A percentile compares a stretch with the other conserved stretches of the same genome.
Conservation (phyloP, 208 protist genomes). For the Paratrypanosoma confusum region DNA sequence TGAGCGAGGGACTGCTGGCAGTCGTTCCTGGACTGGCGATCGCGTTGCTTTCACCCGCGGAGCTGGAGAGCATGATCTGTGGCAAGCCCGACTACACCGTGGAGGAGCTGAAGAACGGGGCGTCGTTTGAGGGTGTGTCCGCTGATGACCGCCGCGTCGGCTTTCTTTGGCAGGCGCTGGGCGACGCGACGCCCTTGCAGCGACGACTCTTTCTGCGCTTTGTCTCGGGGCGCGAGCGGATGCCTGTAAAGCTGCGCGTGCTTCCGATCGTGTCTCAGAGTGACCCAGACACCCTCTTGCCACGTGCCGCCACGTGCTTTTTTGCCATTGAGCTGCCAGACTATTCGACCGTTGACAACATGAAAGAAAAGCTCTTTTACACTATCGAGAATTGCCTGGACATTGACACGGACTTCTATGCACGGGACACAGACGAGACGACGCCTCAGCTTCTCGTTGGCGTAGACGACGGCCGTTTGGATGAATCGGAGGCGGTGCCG, state of each 20-base stretch:
- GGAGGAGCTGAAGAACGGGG: conserved; percentile 65
- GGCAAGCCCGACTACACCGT: conserved; percentile 85
- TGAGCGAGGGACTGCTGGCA: conserved; percentile 75
- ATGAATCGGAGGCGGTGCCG: conserved; percentile 20
- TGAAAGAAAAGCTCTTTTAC: conserved; percentile 91
- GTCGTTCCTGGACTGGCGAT: conserved; percentile 81
- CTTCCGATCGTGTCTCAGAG: conserved; percentile 53
- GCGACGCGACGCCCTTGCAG: conserved; percentile 70
- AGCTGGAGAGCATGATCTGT: conserved; percentile 84
- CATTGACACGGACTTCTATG: conserved; percentile 92
- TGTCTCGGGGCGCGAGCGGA: conserved; percentile 77
- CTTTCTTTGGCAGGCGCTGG: conserved; percentile 84
- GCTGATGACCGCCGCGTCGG: conserved; percentile 75
- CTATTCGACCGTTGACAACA: conserved; percentile 88
- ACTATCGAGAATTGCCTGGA: conserved; percentile 92
- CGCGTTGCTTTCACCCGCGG: conserved; percentile 68
- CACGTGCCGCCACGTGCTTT: conserved; percentile 93
- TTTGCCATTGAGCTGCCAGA: conserved; percentile 92
- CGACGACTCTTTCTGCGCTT: conserved; percentile 87
- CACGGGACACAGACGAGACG: conserved; percentile 57
- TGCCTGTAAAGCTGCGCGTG: conserved; percentile 79
- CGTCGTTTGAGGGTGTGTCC: conserved; percentile 75
- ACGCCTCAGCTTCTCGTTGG: conserved; percentile 65
- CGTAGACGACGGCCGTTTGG: conserved; percentile 38
- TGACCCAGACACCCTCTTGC: conserved; percentile 80